Percentiles rank a stretch among this genome's conserved stretches.
These are phyloP conservation scores for Rhodomyrtus psidioides DNA, from an alignment of 441 rosid species.

Conservation along the genomic window DNA sequence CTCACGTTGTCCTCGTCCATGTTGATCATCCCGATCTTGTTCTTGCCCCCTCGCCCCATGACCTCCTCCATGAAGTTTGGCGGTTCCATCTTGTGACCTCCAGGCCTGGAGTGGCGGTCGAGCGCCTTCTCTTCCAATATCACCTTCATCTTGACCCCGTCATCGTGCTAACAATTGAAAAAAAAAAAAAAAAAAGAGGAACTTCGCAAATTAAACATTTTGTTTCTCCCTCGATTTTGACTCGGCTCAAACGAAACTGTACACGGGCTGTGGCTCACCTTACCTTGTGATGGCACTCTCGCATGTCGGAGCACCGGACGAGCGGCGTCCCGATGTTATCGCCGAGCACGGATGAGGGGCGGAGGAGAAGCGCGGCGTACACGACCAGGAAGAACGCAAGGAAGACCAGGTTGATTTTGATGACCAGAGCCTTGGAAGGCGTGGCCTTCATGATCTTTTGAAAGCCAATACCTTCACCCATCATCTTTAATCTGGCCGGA, in stretches of 20 bases:
- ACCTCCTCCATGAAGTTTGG: slow-evolving; percentile 48
- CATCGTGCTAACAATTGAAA: slow-evolving; percentile 9
- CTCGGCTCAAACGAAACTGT: background rate
- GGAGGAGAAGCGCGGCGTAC: slow-evolving; percentile 45
- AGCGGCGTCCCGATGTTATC: slow-evolving; percentile 52
- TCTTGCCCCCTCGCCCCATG: background rate
- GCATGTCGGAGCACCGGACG: slow-evolving; percentile 57
- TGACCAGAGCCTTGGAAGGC: slow-evolving; percentile 55
- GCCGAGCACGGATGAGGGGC: slow-evolving; percentile 52
- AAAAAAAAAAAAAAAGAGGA: background rate
- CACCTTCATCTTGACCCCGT: slow-evolving; percentile 56
- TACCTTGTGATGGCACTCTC: slow-evolving; percentile 86
- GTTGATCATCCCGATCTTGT: slow-evolving; percentile 56
- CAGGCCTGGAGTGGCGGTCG: background rate
- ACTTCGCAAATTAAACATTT: background rate
- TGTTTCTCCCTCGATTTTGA: background rate
- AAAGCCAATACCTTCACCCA: slow-evolving; percentile 37
- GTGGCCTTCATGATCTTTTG: slow-evolving; percentile 40
- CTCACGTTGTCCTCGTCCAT: slow-evolving; percentile 50
- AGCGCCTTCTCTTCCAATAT: slow-evolving; percentile 24
- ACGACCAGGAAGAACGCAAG: slow-evolving; percentile 54
- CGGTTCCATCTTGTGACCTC: slow-evolving; percentile 34
- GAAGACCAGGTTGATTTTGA: slow-evolving; percentile 57
- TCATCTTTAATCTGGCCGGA: slow-evolving; percentile 21
- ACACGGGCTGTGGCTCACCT: slow-evolving; percentile 47